Conservation (phyloP, 140 eudicot species). For the Senecio squalidus region DNA sequence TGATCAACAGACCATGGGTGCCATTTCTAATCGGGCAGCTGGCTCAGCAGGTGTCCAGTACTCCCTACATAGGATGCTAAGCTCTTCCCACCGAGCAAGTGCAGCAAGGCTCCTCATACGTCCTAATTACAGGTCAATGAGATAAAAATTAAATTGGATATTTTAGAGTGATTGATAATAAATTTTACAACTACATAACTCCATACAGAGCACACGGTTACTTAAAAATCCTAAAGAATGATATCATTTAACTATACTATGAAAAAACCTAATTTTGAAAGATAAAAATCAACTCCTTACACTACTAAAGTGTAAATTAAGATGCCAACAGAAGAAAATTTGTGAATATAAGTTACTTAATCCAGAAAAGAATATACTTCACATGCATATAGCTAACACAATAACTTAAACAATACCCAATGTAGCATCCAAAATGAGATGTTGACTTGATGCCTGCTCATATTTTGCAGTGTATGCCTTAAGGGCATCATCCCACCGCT, state of each 20-base stretch:
- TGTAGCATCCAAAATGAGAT: slow-evolving; percentile 81
- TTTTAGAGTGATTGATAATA: too few relatives aligned
- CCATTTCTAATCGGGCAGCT: slow-evolving; percentile 94
- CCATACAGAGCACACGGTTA: too few relatives aligned
- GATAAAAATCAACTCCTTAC: too few relatives aligned
- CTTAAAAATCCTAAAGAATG: too few relatives aligned
- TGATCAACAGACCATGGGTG: slow-evolving; percentile 71
- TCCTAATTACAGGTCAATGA: slow-evolving; percentile 36
- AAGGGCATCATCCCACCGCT: slow-evolving; percentile 97
- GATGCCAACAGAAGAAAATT: too few relatives aligned
- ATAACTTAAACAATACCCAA: slow-evolving; percentile 47
- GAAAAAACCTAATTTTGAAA: too few relatives aligned
- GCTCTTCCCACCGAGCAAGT: slow-evolving; percentile 98
- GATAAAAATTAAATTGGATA: slow-evolving; percentile 6
- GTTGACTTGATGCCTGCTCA: slow-evolving; percentile 68
- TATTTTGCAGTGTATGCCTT: slow-evolving; percentile 90
- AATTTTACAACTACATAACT: too few relatives aligned
- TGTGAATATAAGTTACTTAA: too few relatives aligned
- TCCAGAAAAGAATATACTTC: too few relatives aligned
- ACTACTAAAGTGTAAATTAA: too few relatives aligned
- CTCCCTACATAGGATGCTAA: slow-evolving; percentile 83
- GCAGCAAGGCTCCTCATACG: slow-evolving; percentile 99
- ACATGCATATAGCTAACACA: too few relatives aligned
- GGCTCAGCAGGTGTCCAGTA: slow-evolving; percentile 98
- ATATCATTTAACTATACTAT: too few relatives aligned